Conservation (phyloP, 306 rosid genomes). For the Arachis stenosperma region DNA sequence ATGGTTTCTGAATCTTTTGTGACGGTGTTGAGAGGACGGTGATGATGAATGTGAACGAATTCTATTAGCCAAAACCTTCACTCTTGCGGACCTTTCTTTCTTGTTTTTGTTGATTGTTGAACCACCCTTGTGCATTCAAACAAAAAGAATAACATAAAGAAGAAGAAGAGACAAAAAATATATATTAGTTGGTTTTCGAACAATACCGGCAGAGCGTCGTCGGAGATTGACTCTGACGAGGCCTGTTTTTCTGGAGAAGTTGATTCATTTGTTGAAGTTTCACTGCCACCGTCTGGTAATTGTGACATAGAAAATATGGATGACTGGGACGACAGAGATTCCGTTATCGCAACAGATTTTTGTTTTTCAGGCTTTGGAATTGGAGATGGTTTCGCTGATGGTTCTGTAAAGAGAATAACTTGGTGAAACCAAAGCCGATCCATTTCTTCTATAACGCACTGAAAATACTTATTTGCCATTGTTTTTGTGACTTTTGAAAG, state of each 20-base stretch:
- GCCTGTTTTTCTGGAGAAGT: conserved; percentile 32
- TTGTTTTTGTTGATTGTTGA: conserved; percentile 41
- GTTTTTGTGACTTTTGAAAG: conserved; percentile 14
- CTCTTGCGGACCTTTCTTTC: conserved; percentile 35
- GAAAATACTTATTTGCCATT: conserved; percentile 54
- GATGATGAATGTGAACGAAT: conserved; percentile 51
- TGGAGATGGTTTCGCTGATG: conserved; percentile 41
- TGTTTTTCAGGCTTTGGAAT: conserved; percentile 26
- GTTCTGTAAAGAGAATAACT: conserved; percentile 60
- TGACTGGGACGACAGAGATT: conserved; percentile 47
- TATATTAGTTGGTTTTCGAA: neutral
- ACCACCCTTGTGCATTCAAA: conserved; percentile 39
- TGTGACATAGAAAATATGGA: conserved; percentile 44
- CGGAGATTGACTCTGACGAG: conserved; percentile 49
- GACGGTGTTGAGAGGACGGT: conserved; percentile 38
- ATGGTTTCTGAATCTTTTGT: conserved; percentile 24
- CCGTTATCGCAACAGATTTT: conserved; percentile 31
- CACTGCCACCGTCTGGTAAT: conserved; percentile 37
- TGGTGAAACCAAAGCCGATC: conserved; percentile 84
- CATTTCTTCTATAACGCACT: conserved; percentile 61
- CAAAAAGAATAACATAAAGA: neutral
- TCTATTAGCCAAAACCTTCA: conserved; percentile 30
- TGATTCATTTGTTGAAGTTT: conserved; percentile 49
- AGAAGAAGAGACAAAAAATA: no score
- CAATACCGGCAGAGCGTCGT: conserved; percentile 47